Percentiles rank a stretch among this genome's conserved stretches.
These are phyloP conservation scores for Solanum chacoense DNA, from an alignment of 305 asterid genomes.

Conservation along the genomic window DNA sequence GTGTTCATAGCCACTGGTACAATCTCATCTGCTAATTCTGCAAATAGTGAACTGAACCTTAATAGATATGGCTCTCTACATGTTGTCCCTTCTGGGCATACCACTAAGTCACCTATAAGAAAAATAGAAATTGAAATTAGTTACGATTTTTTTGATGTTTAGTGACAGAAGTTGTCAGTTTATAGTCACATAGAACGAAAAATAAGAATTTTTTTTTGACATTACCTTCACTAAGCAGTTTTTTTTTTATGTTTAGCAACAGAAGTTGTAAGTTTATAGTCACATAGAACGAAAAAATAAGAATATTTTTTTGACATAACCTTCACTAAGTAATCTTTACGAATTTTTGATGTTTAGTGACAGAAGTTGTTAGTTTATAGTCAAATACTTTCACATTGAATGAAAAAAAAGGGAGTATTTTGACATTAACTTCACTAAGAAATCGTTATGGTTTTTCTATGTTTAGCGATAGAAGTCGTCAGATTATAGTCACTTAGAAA, in stretches of 20 bases:
- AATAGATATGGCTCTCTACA: conserved; percentile 83
- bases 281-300: too few species aligned
- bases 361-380: too few species aligned
- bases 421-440: not conserved
- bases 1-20: conserved; percentile 80
- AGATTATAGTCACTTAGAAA: too few species aligned
- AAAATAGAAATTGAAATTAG: not conserved
- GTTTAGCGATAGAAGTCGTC: not conserved
- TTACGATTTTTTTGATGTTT: not conserved
- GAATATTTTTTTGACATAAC: too few species aligned
- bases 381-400: too few species aligned
- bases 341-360: not conserved
- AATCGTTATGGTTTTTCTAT: too few species aligned
- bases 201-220: not conserved
- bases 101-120: conserved; percentile 51
- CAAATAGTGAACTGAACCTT: conserved; percentile 76
- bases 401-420: not conserved
- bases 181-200: not conserved
- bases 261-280: too few species aligned
- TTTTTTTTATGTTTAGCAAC: too few species aligned
- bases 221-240: too few species aligned
- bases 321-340: too few species aligned
- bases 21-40: conserved; percentile 67
- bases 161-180: not conserved
- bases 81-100: conserved; percentile 95